Evolutionary conservation across 768 basidiomycete genomes (phyloP).

Genomic region (Tricholoma sp.): DNA sequence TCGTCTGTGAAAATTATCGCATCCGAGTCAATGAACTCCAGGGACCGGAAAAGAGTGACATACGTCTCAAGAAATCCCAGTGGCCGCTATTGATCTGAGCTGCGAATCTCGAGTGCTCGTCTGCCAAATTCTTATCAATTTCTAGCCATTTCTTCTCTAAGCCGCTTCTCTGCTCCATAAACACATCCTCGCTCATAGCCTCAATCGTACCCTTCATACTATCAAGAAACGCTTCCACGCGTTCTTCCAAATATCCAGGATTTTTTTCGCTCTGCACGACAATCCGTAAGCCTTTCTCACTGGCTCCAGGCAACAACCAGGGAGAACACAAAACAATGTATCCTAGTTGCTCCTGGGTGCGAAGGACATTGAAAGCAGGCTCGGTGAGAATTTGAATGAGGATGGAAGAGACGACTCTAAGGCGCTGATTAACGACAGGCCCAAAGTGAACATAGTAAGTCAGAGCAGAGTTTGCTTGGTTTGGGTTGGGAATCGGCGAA

Average conservation of each 20-base stretch:
- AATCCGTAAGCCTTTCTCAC: slow-evolving; percentile 72
- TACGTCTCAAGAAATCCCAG: slow-evolving; percentile 83
- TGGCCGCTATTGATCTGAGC: slow-evolving; percentile 71
- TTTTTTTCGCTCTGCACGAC: slow-evolving; percentile 85
- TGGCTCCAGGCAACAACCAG: slow-evolving; percentile 57
- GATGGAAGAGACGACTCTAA: slow-evolving; percentile 64
- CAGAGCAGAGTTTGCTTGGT: slow-evolving; percentile 82
- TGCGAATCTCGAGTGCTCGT: slow-evolving; percentile 73
- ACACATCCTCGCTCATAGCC: slow-evolving; percentile 66
- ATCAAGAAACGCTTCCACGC: slow-evolving; percentile 85
- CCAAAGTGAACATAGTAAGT: slow-evolving; percentile 86
- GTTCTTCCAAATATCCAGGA: slow-evolving; percentile 75
- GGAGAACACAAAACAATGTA: slow-evolving; percentile 73
- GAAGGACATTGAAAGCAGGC: slow-evolving; percentile 84
- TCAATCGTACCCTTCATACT: slow-evolving; percentile 64
- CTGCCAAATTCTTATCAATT: slow-evolving; percentile 79
- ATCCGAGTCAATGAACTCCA: not conserved
- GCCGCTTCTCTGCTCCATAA: slow-evolving; percentile 71
- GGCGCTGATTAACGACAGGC: slow-evolving; percentile 50
- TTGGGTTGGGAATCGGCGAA: slow-evolving; percentile 66
- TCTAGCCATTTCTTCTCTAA: slow-evolving; percentile 81
- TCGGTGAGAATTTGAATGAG: slow-evolving; percentile 85
- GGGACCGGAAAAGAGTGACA: slow-evolving; percentile 23
- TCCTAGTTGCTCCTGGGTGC: slow-evolving; percentile 94
- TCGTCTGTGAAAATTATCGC: slow-evolving; percentile 41